These are phyloP conservation scores for Ustilago tritici DNA, from an alignment of 1,284 basidiomycete species.

Conservation along the genomic window DNA sequence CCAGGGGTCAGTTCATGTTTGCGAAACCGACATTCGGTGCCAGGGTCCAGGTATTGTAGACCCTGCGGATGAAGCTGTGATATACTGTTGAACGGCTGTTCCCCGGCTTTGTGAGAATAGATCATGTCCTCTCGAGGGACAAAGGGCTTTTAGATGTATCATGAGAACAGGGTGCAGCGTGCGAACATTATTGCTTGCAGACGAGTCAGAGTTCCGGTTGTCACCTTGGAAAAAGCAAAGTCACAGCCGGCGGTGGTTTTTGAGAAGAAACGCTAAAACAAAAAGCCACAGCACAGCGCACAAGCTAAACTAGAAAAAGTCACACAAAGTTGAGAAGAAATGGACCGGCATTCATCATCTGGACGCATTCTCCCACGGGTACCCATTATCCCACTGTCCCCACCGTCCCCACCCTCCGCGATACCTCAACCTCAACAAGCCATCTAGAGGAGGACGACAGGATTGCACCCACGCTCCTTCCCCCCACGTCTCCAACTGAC, in stretches of 20 bases:
- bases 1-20: neutral
- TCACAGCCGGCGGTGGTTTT: neutral
- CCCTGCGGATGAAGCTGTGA: neutral
- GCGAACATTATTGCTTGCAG: neutral
- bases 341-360: neutral
- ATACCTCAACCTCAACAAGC: neutral
- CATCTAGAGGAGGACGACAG: neutral
- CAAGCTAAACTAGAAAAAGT: neutral
- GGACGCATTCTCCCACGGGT: neutral
- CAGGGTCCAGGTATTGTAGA: neutral
- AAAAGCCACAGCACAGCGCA: neutral
- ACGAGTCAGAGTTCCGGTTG: neutral
- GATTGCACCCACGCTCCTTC: neutral
- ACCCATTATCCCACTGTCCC: neutral
- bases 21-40: no score
- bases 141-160: neutral
- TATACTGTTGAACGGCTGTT: neutral
- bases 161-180: neutral
- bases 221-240: neutral
- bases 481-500: neutral
- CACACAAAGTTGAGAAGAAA: slow-evolving; percentile 4
- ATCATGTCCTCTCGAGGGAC: neutral
- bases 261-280: neutral
- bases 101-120: neutral
- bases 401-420: slow-evolving; percentile 1